A percentile compares a stretch with the other conserved stretches of the same genome.
Evolutionary conservation across 2,329 filamentous ascomycete genomes (phyloP).

Genomic region (Magnaporthales sp.): DNA sequence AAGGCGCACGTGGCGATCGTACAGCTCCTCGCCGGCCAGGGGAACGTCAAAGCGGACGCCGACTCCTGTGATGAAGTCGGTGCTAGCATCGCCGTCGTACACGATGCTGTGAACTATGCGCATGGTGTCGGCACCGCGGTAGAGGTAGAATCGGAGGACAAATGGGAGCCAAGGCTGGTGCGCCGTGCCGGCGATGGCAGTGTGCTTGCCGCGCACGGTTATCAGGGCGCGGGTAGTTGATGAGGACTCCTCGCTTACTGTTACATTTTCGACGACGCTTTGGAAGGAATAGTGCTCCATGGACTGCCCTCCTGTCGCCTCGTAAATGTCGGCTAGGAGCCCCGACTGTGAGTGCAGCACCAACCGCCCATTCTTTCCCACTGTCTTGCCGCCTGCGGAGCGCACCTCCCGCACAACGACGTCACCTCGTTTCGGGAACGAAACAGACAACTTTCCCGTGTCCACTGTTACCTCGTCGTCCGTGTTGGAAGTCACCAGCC

Average conservation of each 20-base stretch:
- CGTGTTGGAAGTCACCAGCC: slow-evolving; percentile 19
- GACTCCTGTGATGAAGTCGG: slow-evolving; percentile 44
- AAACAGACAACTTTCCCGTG: slow-evolving; percentile 32
- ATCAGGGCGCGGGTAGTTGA: slow-evolving; percentile 2
- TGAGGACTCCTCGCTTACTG: slow-evolving; percentile 30
- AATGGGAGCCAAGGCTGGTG: slow-evolving; percentile 38
- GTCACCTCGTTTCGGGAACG: slow-evolving; percentile 33
- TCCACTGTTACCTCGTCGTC: slow-evolving; percentile 30
- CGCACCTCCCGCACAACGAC: slow-evolving; percentile 29
- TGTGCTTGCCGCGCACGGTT: slow-evolving; percentile 9
- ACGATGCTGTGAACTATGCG: slow-evolving; percentile 46
- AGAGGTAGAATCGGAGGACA: slow-evolving; percentile 48
- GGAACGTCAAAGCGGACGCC: slow-evolving; percentile 49
- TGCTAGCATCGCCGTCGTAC: slow-evolving; percentile 39
- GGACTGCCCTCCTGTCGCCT: slow-evolving; percentile 21
- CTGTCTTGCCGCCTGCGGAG: slow-evolving; percentile 28
- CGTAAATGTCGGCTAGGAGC: slow-evolving; percentile 23
- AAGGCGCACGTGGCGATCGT: slow-evolving; percentile 50
- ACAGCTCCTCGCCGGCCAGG: slow-evolving; percentile 39
- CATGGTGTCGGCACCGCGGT: slow-evolving; percentile 46
- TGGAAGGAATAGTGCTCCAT: slow-evolving; percentile 36
- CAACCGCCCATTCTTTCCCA: slow-evolving; percentile 38
- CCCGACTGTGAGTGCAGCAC: slow-evolving; percentile 43
- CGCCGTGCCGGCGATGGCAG: slow-evolving; percentile 33
- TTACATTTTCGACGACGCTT: slow-evolving; percentile 41